Percentiles rank a stretch among this genome's conserved stretches.
phyloP scores from a whole-genome alignment of 1,284 basidiomycete species.

The Polyporus tsugae region DNA sequence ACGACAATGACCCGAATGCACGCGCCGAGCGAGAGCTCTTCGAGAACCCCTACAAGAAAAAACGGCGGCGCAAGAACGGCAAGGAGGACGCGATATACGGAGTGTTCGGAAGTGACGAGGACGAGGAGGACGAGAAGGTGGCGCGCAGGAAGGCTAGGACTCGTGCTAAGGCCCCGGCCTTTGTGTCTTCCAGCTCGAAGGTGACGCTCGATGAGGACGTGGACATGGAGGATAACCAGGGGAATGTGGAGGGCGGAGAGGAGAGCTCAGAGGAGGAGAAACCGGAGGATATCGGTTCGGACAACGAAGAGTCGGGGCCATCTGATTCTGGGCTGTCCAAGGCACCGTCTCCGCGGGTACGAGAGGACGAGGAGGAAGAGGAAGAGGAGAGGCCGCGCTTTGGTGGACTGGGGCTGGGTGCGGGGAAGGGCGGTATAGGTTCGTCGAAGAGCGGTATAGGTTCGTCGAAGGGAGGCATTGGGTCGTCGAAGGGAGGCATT shows the following conservation, averaged over 20 bases:
- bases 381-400: constrained; percentile 48
- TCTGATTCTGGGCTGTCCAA: constrained; percentile 53
- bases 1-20: constrained; percentile 71
- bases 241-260: constrained; percentile 33
- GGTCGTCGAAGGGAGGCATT: constrained; percentile 43
- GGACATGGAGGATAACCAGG: constrained; percentile 33
- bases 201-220: constrained; percentile 47
- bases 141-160: constrained; percentile 52
- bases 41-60: constrained; percentile 79
- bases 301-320: constrained; percentile 15
- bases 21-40: constrained; percentile 83
- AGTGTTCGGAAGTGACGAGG: constrained; percentile 81
- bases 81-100: constrained; percentile 87
- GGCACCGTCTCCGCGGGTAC: constrained; percentile 60
- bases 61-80: constrained; percentile 67
- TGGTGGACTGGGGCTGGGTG: constrained; percentile 52
- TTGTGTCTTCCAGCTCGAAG: constrained; percentile 66
- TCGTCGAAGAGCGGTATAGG: constrained; percentile 41
- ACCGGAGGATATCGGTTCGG: constrained; percentile 41
- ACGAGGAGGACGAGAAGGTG: constrained; percentile 50
- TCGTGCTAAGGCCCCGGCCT: constrained; percentile 85
- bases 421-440: constrained; percentile 47
- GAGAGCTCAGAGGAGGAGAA: constrained; percentile 42
- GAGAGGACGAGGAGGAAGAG: constrained; percentile 51
- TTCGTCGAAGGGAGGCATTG: constrained; percentile 54